Evolutionary conservation across 768 basidiomycete genomes (phyloP), one percentile per base, ranked within the genome.

Genomic region (Macrolepiota albuminosa): DNA sequence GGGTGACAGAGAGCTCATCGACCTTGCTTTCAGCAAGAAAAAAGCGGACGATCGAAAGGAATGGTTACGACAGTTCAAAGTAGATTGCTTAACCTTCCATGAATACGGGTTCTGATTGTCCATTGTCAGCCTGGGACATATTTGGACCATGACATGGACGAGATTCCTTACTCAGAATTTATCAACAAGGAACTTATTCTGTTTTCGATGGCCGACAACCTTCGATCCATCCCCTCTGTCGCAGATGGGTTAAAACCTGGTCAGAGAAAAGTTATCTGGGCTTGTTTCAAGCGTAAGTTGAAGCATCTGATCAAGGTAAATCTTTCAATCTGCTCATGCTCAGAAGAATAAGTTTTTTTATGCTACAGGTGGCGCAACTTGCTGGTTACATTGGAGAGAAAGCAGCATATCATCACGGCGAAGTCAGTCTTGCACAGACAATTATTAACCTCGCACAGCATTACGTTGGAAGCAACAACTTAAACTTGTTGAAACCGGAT

Each of bases 21-120:
- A 99, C 43, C 86, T 99, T 58, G 97, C 97, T 0, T 99, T 99
- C 80, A 98, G 93, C 78, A 99, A 98, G 84, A 98, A 98, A 81
- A 98, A 96, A 70, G 92, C 95, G 0, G 97, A 99, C 61, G 95
- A 98, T 2, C 88, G 97, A 55, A 98, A 99, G 72, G 97, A 99
- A 59, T 99, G 97, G 97, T 76, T 99, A 13, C 83, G 97, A 26
- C 88, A 93, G 61, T 96, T 94, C 77, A 93, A 84, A 79, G 94
- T 89, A 66, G 58, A 75, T 56, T 50, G 6, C 45, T 37, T 37
- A 10, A 50, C 24, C 8, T 45, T 6, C n/a, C n/a, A 21, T 10
- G 16, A 54, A 45, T 18, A 40, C 51, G 39, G 60, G n/a, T 54
- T 57, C 52, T 42, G 54, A 64, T 9, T 29, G 11, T 59, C 10